Evolutionary conservation across 192 early-diverging fungal genomes (phyloP).

Genomic region (Coemansia sp.): DNA sequence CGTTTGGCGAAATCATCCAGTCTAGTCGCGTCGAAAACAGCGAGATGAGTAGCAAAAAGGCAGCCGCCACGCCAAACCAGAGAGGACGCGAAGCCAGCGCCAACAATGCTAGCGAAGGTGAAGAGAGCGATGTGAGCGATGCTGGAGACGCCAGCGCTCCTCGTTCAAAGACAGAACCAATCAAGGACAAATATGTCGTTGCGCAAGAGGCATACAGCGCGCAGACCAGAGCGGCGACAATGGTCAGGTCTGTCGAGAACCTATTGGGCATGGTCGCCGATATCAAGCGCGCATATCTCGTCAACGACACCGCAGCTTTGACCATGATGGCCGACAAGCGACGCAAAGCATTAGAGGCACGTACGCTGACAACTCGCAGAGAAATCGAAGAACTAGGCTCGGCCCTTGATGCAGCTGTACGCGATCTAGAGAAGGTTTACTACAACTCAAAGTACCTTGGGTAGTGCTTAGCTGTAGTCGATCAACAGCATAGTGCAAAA

Average conservation of each 20-base stretch:
- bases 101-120: conserved; percentile 2
- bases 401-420: conserved; percentile 42
- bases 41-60: conserved; percentile 14
- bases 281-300: conserved; percentile 46
- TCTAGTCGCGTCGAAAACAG: conserved; percentile 46
- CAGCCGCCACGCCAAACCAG: conserved; percentile 5
- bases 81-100: conserved; percentile 12
- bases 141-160: conserved; percentile 6
- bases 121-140: neutral
- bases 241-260: conserved; percentile 54
- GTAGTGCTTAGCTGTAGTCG: neutral
- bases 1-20: conserved; percentile 55
- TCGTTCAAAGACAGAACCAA: conserved; percentile 21
- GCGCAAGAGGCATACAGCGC: conserved; percentile 54
- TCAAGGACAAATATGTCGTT: conserved; percentile 51
- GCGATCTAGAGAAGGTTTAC: conserved; percentile 49
- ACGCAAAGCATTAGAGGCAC: conserved; percentile 29
- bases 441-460: conserved; percentile 49
- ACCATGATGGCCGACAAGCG: conserved; percentile 39
- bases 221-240: conserved; percentile 50
- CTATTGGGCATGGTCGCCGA: conserved; percentile 53
- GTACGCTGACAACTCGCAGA: conserved; percentile 17
- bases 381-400: conserved; percentile 41
- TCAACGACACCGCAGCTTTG: conserved; percentile 46
- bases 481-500: neutral